Conservation (phyloP, 345 rosid genomes). For the Raphanus raphanistrum region DNA sequence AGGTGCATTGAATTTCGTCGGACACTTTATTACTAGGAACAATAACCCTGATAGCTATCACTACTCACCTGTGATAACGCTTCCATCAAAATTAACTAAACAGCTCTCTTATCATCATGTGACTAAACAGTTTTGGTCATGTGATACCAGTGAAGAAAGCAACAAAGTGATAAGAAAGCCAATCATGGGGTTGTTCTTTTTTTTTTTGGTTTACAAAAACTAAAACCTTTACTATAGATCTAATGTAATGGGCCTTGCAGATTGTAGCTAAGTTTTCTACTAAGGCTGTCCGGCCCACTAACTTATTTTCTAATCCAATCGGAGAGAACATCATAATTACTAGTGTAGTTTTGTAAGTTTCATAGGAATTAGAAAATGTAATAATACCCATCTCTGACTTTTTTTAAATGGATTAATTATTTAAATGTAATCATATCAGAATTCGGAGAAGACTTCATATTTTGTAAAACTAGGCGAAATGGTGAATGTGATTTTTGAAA, state of each 20-base stretch:
- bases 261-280: no score
- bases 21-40: neutral
- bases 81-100: neutral
- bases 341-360: no score
- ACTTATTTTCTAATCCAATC: neutral
- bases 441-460: neutral
- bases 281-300: neutral
- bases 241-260: neutral
- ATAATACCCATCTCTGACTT: neutral
- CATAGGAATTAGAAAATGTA: no score
- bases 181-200: neutral
- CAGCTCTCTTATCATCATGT: neutral
- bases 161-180: neutral
- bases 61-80: no score
- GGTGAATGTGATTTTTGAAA: no score
- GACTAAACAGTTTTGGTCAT: neutral
- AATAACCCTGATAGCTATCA: neutral
- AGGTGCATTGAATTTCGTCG: neutral
- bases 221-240: no score
- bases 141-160: neutral
- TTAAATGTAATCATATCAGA: neutral
- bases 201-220: no score
- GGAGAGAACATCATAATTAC: neutral
- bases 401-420: neutral
- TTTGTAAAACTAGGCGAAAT: no score